Conservation (phyloP, 768 basidiomycete genomes). For the Filobasidium floriforme region DNA sequence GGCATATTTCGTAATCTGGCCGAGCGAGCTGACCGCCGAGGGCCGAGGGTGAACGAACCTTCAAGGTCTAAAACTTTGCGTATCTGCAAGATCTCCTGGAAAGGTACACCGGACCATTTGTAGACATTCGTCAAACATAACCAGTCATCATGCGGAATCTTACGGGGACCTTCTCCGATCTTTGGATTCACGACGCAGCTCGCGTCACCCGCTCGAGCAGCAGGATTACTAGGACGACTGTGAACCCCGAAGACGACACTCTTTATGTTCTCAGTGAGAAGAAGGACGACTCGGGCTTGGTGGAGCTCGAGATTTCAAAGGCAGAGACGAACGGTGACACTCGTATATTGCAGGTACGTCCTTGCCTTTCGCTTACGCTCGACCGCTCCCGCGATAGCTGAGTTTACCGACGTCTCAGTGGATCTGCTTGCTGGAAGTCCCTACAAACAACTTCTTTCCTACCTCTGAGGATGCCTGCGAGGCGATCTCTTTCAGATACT, state of each 20-base stretch:
- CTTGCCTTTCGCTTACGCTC: neutral
- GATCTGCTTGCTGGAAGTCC: neutral
- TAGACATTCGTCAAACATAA: too few relatives aligned
- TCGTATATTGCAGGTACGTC: neutral
- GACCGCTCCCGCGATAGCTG: neutral
- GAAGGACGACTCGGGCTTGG: neutral
- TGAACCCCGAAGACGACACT: neutral
- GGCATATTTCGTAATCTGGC: too few relatives aligned
- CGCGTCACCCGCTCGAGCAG: neutral
- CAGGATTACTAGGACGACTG: neutral
- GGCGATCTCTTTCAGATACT: constrained; percentile 55
- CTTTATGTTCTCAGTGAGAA: constrained; percentile 3
- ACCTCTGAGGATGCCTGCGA: neutral
- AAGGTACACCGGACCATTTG: too few relatives aligned
- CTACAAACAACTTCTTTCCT: neutral
- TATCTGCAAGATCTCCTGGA: too few relatives aligned
- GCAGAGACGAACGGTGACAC: neutral
- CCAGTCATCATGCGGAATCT: neutral
- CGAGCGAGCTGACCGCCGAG: too few relatives aligned
- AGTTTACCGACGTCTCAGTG: neutral
- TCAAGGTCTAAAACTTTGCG: too few relatives aligned
- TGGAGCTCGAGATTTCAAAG: neutral
- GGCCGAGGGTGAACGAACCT: too few relatives aligned
- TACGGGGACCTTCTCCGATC: neutral
- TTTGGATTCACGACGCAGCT: neutral